A percentile compares a stretch with the other conserved stretches of the same genome.
Evolutionary conservation across 345 rosid genomes (phyloP).

Genomic region (Geranium rotundifolium): DNA sequence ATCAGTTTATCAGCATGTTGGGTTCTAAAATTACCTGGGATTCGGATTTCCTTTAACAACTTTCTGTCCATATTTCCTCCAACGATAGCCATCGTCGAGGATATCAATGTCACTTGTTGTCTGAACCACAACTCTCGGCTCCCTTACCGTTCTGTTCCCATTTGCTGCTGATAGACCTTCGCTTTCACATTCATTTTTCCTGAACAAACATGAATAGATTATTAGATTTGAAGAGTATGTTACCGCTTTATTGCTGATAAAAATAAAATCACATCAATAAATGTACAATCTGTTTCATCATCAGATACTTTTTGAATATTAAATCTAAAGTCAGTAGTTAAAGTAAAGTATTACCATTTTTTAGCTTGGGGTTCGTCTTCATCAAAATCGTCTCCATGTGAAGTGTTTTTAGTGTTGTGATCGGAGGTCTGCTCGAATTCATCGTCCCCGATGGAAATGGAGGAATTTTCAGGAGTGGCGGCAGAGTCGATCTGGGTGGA

Average conservation of each 20-base stretch:
- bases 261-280: too few species aligned
- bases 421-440: constrained; percentile 60
- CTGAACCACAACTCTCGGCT: constrained; percentile 89
- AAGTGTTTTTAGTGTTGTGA: constrained; percentile 24
- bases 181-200: constrained; percentile 61
- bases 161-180: constrained; percentile 59
- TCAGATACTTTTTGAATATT: too few species aligned
- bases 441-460: constrained; percentile 50
- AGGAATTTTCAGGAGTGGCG: constrained; percentile 63
- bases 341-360: constrained; percentile 43
- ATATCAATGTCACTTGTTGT: constrained; percentile 91
- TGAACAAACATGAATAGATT: constrained; percentile 9
- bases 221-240: too few species aligned
- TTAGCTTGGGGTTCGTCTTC: constrained; percentile 79
- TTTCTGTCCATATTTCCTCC: constrained; percentile 99
- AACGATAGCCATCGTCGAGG: constrained; percentile 86
- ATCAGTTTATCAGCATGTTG: too few species aligned
- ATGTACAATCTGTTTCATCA: too few species aligned
- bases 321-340: too few species aligned
- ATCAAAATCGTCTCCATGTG: constrained; percentile 50
- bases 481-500: constrained; percentile 29
- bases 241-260: too few species aligned
- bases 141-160: constrained; percentile 71
- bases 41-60: constrained; percentile 93
- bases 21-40: constrained; percentile 41